Percentiles rank a stretch among this genome's conserved stretches.
These are phyloP conservation scores for Yamadazyma philogaea DNA, from an alignment of 805 yeast species.

Conservation along the genomic window DNA sequence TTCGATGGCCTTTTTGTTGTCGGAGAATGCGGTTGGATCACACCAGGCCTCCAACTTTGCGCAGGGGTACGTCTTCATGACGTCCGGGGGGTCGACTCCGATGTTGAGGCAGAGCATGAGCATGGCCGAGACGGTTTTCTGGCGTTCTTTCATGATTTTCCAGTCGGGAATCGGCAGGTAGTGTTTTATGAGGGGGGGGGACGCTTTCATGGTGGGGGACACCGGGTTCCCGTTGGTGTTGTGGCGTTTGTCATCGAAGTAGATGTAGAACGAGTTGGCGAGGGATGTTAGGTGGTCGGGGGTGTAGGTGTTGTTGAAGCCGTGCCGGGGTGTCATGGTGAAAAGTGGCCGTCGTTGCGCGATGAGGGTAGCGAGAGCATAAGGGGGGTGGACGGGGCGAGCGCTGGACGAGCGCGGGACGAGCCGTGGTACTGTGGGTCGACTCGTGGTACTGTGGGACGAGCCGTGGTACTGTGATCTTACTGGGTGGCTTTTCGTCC, in stretches of 20 bases:
- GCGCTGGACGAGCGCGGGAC: too few relatives aligned
- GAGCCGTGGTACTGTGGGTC: too few relatives aligned
- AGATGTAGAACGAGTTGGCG: slow-evolving; percentile 71
- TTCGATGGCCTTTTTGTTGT: slow-evolving; percentile 87
- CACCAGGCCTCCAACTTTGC: slow-evolving; percentile 92
- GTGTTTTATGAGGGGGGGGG: slow-evolving; percentile 40
- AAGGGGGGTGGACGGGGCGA: too few relatives aligned
- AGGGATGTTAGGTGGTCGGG: slow-evolving; percentile 53
- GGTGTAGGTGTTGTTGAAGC: slow-evolving; percentile 60
- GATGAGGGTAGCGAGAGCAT: too few relatives aligned
- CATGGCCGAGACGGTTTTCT: slow-evolving; percentile 91
- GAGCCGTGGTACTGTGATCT: too few relatives aligned
- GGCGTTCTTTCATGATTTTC: slow-evolving; percentile 87
- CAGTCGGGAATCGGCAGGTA: slow-evolving; percentile 81
- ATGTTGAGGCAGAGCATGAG: slow-evolving; percentile 83
- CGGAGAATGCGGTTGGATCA: slow-evolving; percentile 78
- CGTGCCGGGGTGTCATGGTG: slow-evolving; percentile 42
- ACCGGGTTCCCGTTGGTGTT: slow-evolving; percentile 84
- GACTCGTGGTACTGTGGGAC: too few relatives aligned
- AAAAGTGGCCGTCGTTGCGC: neutral
- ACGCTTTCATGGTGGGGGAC: slow-evolving; percentile 48
- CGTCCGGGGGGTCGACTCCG: slow-evolving; percentile 97
- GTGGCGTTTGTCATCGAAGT: slow-evolving; percentile 90
- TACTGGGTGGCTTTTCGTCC: too few relatives aligned
- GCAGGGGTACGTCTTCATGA: slow-evolving; percentile 87